Evolutionary conservation across 768 basidiomycete genomes (phyloP), one percentile per base, ranked within the genome.

Genomic region (Vararia minispora): DNA sequence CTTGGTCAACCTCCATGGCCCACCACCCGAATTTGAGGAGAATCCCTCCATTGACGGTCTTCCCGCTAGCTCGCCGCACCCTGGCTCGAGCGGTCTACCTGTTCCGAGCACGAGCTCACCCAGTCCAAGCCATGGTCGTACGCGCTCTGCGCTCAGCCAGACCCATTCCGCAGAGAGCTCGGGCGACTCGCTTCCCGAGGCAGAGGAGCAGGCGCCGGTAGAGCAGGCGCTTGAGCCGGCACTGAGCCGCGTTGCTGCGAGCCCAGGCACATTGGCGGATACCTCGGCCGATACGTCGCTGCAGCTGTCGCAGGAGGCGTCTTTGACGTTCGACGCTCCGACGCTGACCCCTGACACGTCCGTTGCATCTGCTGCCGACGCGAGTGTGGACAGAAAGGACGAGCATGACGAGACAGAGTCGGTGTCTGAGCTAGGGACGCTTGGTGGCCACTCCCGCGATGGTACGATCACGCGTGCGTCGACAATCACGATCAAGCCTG

Each of bases 21-120:
- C 71, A 1, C 76, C 67, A 3, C 64, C 76, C 12, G 72, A 65
- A 33, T 79, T 78, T 51, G 70, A 74, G 28, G 45, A 48, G 16
- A 35, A 23, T 20, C 21, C 34, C 9, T 46, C 45, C 5, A 12
- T 36, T 14, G 47, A 48, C 10, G 39, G 41, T 6, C 37, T 48
- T 13, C 36, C 41, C n/a, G n/a, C n/a, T 12, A 28, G 34, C 9
- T 27, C 41, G 33, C 32, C 29, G 23, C 38, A 18, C 17, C 12
- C 14, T 7, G 35, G 42, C 6, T 14, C 34, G 24, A 37, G 42
- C 24, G 27, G 30, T 14, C n/a, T 9, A 10, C 44, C 45, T 3
- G 32, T 26, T 17, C 43, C 33, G 6, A 33, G 43, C 17, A 30
- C 43, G 27, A 4, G 20, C 9, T 45, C 39, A 9, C 27, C 6